Base-by-base conservation (phyloP, 768 basidiomycete genomes). In the Wakefieldia striispora region DNA sequence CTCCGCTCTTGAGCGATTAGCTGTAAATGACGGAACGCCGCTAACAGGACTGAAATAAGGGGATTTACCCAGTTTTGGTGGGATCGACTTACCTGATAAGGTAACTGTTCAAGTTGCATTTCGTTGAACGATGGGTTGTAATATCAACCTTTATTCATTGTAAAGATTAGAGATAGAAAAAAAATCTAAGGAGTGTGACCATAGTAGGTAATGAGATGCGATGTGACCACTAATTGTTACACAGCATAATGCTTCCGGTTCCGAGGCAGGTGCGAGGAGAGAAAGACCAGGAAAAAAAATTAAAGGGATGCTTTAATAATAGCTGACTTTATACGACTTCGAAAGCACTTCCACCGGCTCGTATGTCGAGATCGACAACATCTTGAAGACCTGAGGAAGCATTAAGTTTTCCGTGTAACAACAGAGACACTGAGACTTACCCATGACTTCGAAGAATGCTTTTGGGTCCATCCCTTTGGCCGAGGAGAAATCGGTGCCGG, bases 381-480 rank as follows among this genome's bases (percentile, higher is more conserved):
- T 82, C 77, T 33, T 74, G 67, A 5, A 86, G 70, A 49, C 83
- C 80, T 80, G 50, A 11, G 16, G 23, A 36, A 38, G 17, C 35
- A 3, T 19, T 23, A 20, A 55, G 1, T 53, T 19, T 4, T 35
- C 17, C 20, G 24, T 12, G 0, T 11, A 29, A 10, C 10, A 4
- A 21, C 49, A 14, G 3, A 40, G 40, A 13, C 39, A 37, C 2
- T 21, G 29, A 36, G 12, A 58, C 75, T 40, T 63, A 83, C 83
- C 84, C 84, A 88, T 84, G 45, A 86, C 82, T 60, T 84, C 78
- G 65, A 89, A 88, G 75, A 88, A 88, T 38, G 78, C 75, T 61
- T 83, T 84, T 8, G 87, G 87, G 56, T 87, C 84, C 86, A 88
- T 87, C 19, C 86, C 82, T 64, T 74, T 62, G 0, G 78, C 76